Base-by-base conservation (phyloP, 1,284 basidiomycete genomes). In the Abortiporus biennis region DNA sequence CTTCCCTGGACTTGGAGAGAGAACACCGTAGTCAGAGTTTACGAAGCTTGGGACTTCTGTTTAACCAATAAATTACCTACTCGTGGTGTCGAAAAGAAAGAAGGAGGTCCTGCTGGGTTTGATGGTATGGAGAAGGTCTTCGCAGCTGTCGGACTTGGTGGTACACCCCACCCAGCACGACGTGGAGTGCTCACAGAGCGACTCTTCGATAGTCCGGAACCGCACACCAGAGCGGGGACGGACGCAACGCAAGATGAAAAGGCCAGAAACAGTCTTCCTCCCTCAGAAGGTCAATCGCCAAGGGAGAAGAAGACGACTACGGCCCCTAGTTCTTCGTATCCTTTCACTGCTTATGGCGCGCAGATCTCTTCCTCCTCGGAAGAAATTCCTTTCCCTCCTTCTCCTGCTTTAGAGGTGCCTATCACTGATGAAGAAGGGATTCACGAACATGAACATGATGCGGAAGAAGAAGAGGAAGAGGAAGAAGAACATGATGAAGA, bases 31-130 rank as follows among this genome's bases (percentile, higher is more conserved):
- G 58, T 74, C 46, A 72, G 88, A 32, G 69, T 92, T 29, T 78
- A 81, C 54, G 84, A 87, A 44, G 83, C 84, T 1, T 90, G 79
- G 54, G 85, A 91, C 48, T 80, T 91, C 49, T 92, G 89, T 56
- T 65, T 87, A 27, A 78, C 74, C 12, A 65, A 69, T 31, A 69
- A 66, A 45, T 65, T 55, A 5, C 56, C 66, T 57, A 11, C 13
- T 8, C 48, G 60, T 49, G 57, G 46, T 34, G 51, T 51, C 34
- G 64, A 61, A 17, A 42, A 45, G 54, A 65, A 63, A 51, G 64
- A 61, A 19, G 62, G 44, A 17, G 44, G 52, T 12, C 40, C 56
- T 24, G 52, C 44, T 4, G 56, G 60, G 9, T 78, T 75, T 41
- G 76, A 80, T 33, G 79, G 72, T 11, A 66, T 85, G 47, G 78